Conservation (phyloP, 2,329 filamentous ascomycete species). For the Beauveria rudraprayagi region DNA sequence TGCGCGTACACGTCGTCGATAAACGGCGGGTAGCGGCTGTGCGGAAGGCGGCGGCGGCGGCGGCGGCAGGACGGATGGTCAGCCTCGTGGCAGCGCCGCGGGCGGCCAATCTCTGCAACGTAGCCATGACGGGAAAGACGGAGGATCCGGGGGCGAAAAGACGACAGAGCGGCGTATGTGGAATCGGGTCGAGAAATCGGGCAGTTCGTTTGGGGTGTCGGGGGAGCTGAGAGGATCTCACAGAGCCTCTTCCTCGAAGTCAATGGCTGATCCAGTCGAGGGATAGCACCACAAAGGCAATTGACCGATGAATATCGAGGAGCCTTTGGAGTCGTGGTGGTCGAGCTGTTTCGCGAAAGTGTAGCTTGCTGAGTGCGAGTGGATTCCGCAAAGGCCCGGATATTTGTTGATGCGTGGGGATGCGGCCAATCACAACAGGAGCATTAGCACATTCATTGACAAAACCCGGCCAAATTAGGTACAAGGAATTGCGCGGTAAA, state of each 20-base stretch:
- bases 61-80: constrained; percentile 40
- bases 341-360: constrained; percentile 11
- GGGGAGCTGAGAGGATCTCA: constrained; percentile 9
- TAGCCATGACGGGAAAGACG: constrained; percentile 50
- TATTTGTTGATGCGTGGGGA: constrained; percentile 11
- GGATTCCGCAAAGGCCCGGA: constrained; percentile 7
- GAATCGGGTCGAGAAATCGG: not conserved
- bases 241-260: constrained; percentile 16
- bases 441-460: constrained; percentile 5
- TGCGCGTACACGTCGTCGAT: constrained; percentile 55
- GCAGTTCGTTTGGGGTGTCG: constrained; percentile 21
- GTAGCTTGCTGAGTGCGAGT: constrained; percentile 9
- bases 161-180: constrained; percentile 15
- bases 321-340: constrained; percentile 2
- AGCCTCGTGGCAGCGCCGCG: constrained; percentile 59
- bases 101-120: constrained; percentile 65
- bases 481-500: not conserved
- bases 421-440: constrained; percentile 5
- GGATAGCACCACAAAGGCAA: constrained; percentile 7
- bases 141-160: constrained; percentile 20
- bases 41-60: constrained; percentile 22
- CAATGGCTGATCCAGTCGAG: constrained; percentile 9
- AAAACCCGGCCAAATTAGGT: not conserved
- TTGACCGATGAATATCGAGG: constrained; percentile 9
- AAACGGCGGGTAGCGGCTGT: constrained; percentile 47